Evolutionary conservation across 2,329 filamentous ascomycete genomes (phyloP), one percentile per base, ranked within the genome.

Genomic region (Pseudogymnoascus sp.): DNA sequence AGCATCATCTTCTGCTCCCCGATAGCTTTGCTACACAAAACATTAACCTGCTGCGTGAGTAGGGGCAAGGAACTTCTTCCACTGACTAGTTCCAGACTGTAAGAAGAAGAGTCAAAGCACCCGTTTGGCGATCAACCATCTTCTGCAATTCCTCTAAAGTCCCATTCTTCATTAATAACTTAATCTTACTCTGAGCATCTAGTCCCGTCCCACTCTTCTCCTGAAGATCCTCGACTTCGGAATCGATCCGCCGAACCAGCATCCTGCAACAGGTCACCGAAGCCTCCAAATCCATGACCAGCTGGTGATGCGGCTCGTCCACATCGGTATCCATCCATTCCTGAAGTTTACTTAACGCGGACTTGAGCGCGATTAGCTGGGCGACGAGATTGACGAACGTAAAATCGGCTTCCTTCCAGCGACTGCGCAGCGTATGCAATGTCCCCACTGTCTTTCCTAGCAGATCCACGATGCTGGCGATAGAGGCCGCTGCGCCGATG

Each of bases 311-410:
- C 57, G 31, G 57, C n/a, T 66, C 64, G 10, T 14, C 54, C 5
- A 60, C 42, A 12, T 63, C 62, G 16, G 42, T 12, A 54, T 66
- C 40, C 6, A 66, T 60, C 64, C 62, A 66, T 62, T 64, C 64
- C 61, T 62, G 57, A 47, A 64, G 34, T 34, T 61, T 62, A 40
- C 18, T 37, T 26, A 66, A 26, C 31, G 59, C 64, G 12, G 64
- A 36, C 36, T 39, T 51, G 12, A 66, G 62, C 37, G 59, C 37
- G 7, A 39, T 39, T 39, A 39, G 37, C 37, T 39, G 37, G 37
- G 37, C 37, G 37, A 16, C n/a, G 37, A 39, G 37, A 16, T 16
- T 39, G 14, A 39, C 16, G 37, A 39, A 8, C 37, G 37, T 16
- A 39, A 39, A 39, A 39, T 39, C 37, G 37, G 37, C 37, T 39